Percentiles rank a stretch among this genome's conserved stretches.
phyloP scores from a whole-genome alignment of 2,329 filamentous ascomycete genomes.

The Hortaea werneckii region DNA sequence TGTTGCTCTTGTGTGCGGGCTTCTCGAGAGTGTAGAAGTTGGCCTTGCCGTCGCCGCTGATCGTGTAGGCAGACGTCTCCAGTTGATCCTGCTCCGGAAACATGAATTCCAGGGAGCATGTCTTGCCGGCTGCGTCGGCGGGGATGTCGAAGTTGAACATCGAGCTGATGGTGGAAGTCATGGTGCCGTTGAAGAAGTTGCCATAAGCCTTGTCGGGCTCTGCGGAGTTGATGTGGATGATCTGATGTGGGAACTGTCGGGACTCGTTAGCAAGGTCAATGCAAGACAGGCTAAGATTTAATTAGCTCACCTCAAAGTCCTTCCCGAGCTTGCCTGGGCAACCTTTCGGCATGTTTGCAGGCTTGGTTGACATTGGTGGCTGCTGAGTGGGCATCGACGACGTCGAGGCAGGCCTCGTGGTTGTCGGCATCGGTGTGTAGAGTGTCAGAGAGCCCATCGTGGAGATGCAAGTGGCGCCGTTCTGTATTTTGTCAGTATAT shows the following conservation, averaged over 20 bases:
- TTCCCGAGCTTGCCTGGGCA: constrained; percentile 3
- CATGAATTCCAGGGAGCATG: constrained; percentile 55
- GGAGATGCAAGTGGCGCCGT: too few species aligned
- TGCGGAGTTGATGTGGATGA: constrained; percentile 49
- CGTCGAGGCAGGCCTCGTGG: too few species aligned
- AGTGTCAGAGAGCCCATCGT: too few species aligned
- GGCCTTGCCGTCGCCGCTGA: constrained; percentile 26
- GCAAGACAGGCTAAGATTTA: not conserved
- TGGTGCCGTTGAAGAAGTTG: constrained; percentile 46
- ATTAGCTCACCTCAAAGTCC: constrained; percentile 1
- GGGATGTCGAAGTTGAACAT: constrained; percentile 64
- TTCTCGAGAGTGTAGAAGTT: constrained; percentile 31
- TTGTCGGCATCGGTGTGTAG: too few species aligned
- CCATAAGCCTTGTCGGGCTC: constrained; percentile 44
- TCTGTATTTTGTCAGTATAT: too few species aligned
- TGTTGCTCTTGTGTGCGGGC: constrained; percentile 40
- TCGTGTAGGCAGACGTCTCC: constrained; percentile 50
- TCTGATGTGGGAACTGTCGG: constrained; percentile 47
- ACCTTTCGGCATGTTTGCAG: not conserved
- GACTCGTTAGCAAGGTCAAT: constrained; percentile 2
- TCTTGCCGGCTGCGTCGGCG: constrained; percentile 42
- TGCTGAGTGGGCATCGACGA: not conserved
- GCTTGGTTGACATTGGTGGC: not conserved
- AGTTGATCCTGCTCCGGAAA: constrained; percentile 49
- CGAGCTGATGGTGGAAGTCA: constrained; percentile 40